Conservation (phyloP, 352 stramenopile genomes). For the Phytophthora sansomeana region DNA sequence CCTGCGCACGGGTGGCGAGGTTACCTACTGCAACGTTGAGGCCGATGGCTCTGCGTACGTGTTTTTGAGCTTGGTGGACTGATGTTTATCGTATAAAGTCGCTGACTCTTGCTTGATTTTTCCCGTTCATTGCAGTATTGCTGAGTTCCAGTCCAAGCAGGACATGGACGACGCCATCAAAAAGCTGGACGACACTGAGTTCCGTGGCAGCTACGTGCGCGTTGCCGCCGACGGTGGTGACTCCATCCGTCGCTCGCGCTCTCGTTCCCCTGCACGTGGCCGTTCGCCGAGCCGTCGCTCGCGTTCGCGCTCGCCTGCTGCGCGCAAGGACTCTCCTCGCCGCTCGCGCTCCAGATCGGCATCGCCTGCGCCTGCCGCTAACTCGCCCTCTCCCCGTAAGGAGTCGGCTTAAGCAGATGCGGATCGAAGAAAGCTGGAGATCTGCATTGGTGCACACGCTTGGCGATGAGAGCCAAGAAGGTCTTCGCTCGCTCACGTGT, state of each 20-base stretch:
- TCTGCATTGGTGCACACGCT: not conserved
- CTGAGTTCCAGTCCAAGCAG: constrained; percentile 82
- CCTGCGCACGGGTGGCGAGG: constrained; percentile 81
- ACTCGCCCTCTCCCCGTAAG: constrained; percentile 70
- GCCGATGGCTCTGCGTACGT: constrained; percentile 85
- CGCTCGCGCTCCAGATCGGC: constrained; percentile 71
- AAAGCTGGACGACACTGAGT: constrained; percentile 91
- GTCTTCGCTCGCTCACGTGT: constrained; percentile 12
- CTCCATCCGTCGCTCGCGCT: constrained; percentile 58
- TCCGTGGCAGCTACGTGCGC: constrained; percentile 85
- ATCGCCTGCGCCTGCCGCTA: constrained; percentile 55
- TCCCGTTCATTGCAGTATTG: constrained; percentile 54
- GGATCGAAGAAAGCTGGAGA: constrained; percentile 24
- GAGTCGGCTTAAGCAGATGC: constrained; percentile 68
- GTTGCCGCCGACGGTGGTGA: constrained; percentile 56
- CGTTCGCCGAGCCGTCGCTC: constrained; percentile 68
- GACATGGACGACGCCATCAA: constrained; percentile 88
- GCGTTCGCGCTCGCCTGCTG: constrained; percentile 71
- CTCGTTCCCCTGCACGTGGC: constrained; percentile 64
- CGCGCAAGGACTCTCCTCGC: constrained; percentile 70
- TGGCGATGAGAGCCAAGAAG: constrained; percentile 4
- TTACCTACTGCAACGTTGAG: constrained; percentile 89
- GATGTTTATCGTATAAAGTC: not conserved
- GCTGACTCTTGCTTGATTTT: not conserved
- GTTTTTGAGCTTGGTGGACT: not conserved